These are phyloP conservation scores for Heracleum sosnowskyi DNA, from an alignment of 129 eudicot genomes.

Conservation along the genomic window DNA sequence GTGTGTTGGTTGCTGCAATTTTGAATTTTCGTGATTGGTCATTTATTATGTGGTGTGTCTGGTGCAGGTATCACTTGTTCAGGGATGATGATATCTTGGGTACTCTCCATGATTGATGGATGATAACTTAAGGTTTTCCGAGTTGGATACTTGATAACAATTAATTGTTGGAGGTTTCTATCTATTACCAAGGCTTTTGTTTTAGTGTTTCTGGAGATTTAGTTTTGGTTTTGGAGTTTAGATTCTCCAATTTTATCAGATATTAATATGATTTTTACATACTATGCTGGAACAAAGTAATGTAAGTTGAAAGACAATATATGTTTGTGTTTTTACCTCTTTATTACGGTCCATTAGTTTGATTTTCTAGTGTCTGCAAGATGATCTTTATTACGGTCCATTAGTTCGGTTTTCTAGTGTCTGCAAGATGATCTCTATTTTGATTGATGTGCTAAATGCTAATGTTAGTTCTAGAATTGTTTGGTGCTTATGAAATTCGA, in stretches of 20 bases:
- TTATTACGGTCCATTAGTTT: background rate
- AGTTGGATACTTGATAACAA: background rate
- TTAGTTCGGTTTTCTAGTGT: background rate
- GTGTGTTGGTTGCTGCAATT: background rate
- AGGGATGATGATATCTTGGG: constrained; percentile 97
- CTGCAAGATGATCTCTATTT: background rate
- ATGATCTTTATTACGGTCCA: background rate
- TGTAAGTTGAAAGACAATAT: background rate
- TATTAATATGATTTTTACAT: background rate
- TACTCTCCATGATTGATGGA: constrained; percentile 62
- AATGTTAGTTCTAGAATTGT: background rate
- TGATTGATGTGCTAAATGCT: background rate
- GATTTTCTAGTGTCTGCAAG: background rate
- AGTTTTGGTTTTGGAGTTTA: background rate
- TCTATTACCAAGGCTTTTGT: background rate
- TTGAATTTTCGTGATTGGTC: background rate
- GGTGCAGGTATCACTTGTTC: constrained; percentile 74
- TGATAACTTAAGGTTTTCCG: background rate
- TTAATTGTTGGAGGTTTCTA: background rate
- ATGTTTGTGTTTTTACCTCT: background rate
- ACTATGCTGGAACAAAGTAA: background rate
- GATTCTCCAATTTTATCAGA: background rate
- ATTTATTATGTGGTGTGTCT: background rate
- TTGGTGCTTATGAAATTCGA: background rate
- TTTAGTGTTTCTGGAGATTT: background rate